A percentile compares a stretch with the other conserved stretches of the same genome.
Evolutionary conservation across 768 basidiomycete species (phyloP).

Genomic region (Fistulinella prunicolor): DNA sequence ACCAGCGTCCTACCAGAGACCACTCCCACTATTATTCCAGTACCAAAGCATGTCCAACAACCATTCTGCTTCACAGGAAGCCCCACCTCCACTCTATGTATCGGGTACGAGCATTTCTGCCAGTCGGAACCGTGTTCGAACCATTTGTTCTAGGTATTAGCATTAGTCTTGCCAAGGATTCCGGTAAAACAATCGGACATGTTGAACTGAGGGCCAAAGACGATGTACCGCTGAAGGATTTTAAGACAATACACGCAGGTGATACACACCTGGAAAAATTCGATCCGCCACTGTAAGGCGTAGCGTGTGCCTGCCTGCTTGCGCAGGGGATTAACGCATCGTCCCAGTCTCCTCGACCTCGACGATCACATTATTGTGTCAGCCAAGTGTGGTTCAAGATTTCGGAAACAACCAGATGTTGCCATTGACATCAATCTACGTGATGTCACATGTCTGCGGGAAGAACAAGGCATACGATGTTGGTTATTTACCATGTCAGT

Average conservation of each 20-base stretch:
- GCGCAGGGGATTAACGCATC: not conserved
- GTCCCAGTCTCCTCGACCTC: constrained; percentile 2
- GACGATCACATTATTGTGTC: not conserved
- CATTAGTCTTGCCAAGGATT: constrained; percentile 6
- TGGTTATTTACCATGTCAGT: not conserved
- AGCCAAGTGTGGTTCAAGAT: not conserved
- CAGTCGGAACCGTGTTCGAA: no score
- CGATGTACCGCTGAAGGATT: not conserved
- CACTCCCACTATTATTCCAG: no score
- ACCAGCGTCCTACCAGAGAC: no score
- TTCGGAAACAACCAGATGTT: not conserved
- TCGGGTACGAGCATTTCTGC: constrained; percentile 1
- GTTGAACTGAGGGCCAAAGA: constrained; percentile 2
- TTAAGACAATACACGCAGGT: not conserved
- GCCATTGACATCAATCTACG: constrained; percentile 1
- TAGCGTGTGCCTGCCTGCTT: not conserved
- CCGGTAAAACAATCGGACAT: constrained; percentile 5
- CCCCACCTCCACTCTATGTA: not conserved
- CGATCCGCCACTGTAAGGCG: constrained; percentile 6
- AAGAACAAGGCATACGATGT: constrained; percentile 4
- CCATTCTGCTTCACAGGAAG: not conserved
- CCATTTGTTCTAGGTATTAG: not conserved
- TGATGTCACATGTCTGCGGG: not conserved
- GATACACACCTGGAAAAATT: not conserved
- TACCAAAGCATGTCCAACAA: no score